These are phyloP conservation scores for Acidiella bohemica DNA, from an alignment of 495 filamentous ascomycete species.

Conservation along the genomic window DNA sequence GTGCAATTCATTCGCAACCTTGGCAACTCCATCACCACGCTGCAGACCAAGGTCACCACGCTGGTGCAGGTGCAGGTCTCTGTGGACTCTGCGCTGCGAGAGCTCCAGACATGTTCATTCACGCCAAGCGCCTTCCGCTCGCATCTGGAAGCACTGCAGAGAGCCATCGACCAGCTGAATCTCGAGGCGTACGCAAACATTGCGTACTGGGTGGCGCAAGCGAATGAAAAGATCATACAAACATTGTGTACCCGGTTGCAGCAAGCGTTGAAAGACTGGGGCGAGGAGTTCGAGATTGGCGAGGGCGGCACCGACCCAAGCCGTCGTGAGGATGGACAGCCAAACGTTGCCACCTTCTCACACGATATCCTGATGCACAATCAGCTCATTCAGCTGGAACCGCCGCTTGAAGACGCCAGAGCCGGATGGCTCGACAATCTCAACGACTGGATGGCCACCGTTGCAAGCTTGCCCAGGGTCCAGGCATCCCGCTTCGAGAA, in stretches of 20 bases:
- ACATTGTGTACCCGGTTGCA: slow-evolving; percentile 64
- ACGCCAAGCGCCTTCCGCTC: slow-evolving; percentile 58
- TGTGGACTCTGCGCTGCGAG: slow-evolving; percentile 65
- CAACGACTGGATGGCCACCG: slow-evolving; percentile 80
- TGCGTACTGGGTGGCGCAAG: slow-evolving; percentile 66
- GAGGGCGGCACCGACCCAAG: slow-evolving; percentile 31
- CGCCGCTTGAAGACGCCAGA: slow-evolving; percentile 78
- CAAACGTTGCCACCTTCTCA: slow-evolving; percentile 52
- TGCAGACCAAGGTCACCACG: slow-evolving; percentile 72
- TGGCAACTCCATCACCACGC: slow-evolving; percentile 62
- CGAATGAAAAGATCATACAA: slow-evolving; percentile 70
- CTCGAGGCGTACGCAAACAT: slow-evolving; percentile 91
- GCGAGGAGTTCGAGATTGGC: slow-evolving; percentile 47
- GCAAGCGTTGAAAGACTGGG: slow-evolving; percentile 72
- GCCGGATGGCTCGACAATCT: slow-evolving; percentile 90
- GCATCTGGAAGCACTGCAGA: slow-evolving; percentile 73
- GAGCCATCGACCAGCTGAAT: slow-evolving; percentile 84
- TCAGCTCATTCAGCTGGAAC: slow-evolving; percentile 88
- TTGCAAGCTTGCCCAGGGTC: slow-evolving; percentile 83
- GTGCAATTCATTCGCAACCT: slow-evolving; percentile 94
- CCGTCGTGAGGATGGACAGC: slow-evolving; percentile 37
- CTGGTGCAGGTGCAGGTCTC: slow-evolving; percentile 66
- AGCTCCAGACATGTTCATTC: slow-evolving; percentile 79
- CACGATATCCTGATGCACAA: slow-evolving; percentile 95
- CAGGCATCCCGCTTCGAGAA: slow-evolving; percentile 82